Base-by-base conservation (phyloP, 441 rosid species). In the Biscutella laevigata region DNA sequence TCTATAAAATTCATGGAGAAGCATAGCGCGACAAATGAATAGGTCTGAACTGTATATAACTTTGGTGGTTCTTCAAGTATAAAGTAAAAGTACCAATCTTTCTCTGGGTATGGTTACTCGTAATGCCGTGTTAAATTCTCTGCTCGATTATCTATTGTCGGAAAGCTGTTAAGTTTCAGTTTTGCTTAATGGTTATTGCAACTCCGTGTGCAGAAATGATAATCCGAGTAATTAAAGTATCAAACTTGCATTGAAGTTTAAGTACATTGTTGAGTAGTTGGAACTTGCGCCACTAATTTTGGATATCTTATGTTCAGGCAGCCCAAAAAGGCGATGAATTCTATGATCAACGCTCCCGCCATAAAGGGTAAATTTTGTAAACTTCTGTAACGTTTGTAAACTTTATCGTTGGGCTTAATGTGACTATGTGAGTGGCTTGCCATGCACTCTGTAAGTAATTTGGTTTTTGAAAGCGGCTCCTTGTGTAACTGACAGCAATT, bases 261-360 rank as follows among this genome's bases (percentile, higher is more conserved):
- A 41, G 40, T 44, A 24, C 35, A 45, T 25, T 47, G 56, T 19
- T 29, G 41, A 40, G 20, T 60, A 38, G 42, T 33, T 34, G 42
- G 34, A 40, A 55, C 30, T 57, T 33, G 26, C 9, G 27, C 8
- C 48, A 51, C 19, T 57, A 77, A 61, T 30, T 6, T 33, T 27
- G 32, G 33, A 47, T 32, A 12, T 32, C 37, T 59, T 19, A 20
- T 33, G 29, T 7, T 40, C 82, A 90, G 96, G 95, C 81, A 46
- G 81, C 85, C 36, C 74, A n/a, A 19, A 78, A 87, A 85, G 69
- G 87, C 74, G 47, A 80, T 90, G 7, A 84, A 72, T 56, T 66
- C 95, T n/a, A 83, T 87, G 36, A 81, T 90, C 48, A 87, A 85
- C 61, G 90, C 87, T 46, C 83, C 90, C 40, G 79, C 85, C 29